Base-by-base conservation (phyloP, 2,329 filamentous ascomycete genomes). In the Davidsoniella australis region DNA sequence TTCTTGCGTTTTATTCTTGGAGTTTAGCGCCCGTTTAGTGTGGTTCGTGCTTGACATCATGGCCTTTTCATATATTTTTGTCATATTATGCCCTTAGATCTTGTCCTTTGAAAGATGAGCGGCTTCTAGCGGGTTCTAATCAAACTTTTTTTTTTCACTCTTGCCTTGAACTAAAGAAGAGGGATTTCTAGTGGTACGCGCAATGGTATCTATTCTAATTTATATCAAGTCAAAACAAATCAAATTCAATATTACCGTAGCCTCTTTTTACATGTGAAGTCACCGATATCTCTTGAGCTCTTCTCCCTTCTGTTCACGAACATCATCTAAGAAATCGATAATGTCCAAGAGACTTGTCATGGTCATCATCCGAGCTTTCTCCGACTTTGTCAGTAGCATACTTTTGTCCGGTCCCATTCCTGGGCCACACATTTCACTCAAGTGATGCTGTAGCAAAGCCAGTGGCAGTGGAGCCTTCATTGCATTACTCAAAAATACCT, bases 351-450 rank as follows among this genome's bases (percentile, higher is more conserved):
- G 75, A 51, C 70, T 70, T 9, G 60, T 63, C 54, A 72, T 66
- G 45, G 62, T 66, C 49, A 70, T 66, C 57, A 82, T 60, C 26
- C 62, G 61, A 14, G 61, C 60, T 53, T 77, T 66, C 59, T 81
- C 75, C 58, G 67, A 69, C 58, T 71, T 77, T n/a, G 58, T 68
- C 53, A 81, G 60, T 57, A 80, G 64, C 3, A 57, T 59, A 2
- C 59, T 60, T 61, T 75, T 75, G 57, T 73, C 66, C 10, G 67
- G 58, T 0, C 70, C 69, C 61, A 76, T 70, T 14, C 74, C 75
- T 4, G 74, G 71, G 1, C 66, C 69, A 55, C 69, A 73, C 79
- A 85, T 84, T 64, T 84, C 77, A 50, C 67, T 69, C 24, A 84
- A 59, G 59, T 84, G 80, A 59, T 84, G 79, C 50, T 78, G 65